Base-by-base conservation (phyloP, 257 asterid species). In the Scutellaria barbata region DNA sequence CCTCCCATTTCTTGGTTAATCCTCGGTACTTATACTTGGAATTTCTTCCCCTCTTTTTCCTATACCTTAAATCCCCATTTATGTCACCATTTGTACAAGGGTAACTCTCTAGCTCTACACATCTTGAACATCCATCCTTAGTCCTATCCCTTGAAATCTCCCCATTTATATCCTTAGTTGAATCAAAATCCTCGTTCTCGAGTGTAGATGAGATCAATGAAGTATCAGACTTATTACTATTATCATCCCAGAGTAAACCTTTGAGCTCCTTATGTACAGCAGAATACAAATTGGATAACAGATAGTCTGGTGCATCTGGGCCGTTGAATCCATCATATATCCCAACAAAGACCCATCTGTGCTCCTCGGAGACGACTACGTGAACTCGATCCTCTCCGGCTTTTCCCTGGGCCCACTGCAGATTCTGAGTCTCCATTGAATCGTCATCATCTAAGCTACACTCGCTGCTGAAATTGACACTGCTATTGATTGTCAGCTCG, bases 401-500 rank as follows among this genome's bases (percentile, higher is more conserved):
- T 84, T 88, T 94, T 1, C 99, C 99, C 75, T 94, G 99, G 45
- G 99, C 99, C 99, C 99, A 94, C 80, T 91, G 96, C 50, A 94
- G 88, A 83, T 89, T 89, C 81, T 81, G 92, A 60, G 59, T 76
- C 37, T 80, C 94, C 43, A 76, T 66, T 8, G 87, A 78, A 68
- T 90, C 95, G 56, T 85, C 90, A 39, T 89, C 92, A 12, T 89
- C 96, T 55, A 88, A 83, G 68, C 93, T 89, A 71, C 86, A 87
- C 77, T 84, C 96, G 33, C 93, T 85, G 82, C 95, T 84, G 74
- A 90, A 82, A 81, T 88, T 90, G 25, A 86, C 88, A 77, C 96
- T 88, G 41, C 90, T 88, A 4, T 74, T 79, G 45, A 90, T 70
- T 0, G 95, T 88, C 20, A 88, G 72, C 72, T 90, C 97, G 63